phyloP scores from a whole-genome alignment of 176 grass and related monocot genomes.

The Ananas comosus region DNA sequence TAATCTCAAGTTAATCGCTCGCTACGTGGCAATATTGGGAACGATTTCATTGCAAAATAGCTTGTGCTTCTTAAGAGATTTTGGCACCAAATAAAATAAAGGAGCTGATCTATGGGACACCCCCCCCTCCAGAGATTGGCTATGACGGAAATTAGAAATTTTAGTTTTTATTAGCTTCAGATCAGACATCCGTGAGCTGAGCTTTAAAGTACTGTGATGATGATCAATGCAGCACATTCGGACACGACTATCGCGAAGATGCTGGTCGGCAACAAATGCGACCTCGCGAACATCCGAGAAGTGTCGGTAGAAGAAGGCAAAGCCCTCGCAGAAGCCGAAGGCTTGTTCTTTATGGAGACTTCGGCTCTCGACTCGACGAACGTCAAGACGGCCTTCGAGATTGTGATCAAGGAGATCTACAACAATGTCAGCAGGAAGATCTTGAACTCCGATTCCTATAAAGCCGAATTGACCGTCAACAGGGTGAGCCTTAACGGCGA shows the following conservation, averaged over 20 bases:
- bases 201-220: neutral
- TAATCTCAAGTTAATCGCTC: no score
- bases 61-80: no score
- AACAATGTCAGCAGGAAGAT: constrained; percentile 71
- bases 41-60: no score
- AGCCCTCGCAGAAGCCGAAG: constrained; percentile 61
- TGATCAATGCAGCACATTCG: constrained; percentile 58
- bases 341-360: constrained; percentile 90
- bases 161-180: neutral
- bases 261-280: constrained; percentile 85
- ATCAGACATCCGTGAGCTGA: neutral
- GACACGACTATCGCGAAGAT: constrained; percentile 75
- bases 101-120: no score
- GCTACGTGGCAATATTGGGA: no score
- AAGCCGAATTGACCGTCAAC: constrained; percentile 63
- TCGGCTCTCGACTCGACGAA: constrained; percentile 75
- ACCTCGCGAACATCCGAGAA: constrained; percentile 62
- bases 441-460: constrained; percentile 68
- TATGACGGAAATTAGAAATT: neutral
- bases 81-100: no score
- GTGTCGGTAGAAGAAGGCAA: constrained; percentile 64
- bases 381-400: constrained; percentile 65
- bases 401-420: constrained; percentile 81
- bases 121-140: neutral
- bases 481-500: constrained; percentile 64